phyloP scores from a whole-genome alignment of 139 green algal species.

The Ettlia oleoabundans region DNA sequence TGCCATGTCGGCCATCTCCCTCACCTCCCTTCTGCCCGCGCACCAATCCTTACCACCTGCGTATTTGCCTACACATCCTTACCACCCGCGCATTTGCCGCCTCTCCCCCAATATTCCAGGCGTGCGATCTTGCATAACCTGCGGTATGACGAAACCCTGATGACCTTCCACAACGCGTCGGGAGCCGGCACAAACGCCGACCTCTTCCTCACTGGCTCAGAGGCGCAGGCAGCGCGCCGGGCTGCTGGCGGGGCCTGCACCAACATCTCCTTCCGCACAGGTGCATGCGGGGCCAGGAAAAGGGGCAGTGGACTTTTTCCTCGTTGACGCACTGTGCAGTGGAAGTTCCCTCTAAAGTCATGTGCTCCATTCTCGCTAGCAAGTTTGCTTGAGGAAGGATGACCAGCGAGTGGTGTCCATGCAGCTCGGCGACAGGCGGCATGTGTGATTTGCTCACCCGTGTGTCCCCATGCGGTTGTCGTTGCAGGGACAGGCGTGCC shows the following conservation, averaged over 20 bases:
- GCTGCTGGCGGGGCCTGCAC: slow-evolving; percentile 49
- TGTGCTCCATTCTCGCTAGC: too few relatives aligned
- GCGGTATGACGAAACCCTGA: slow-evolving; percentile 67
- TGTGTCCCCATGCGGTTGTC: too few relatives aligned
- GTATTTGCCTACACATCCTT: neutral
- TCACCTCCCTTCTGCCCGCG: too few relatives aligned
- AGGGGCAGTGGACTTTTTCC: too few relatives aligned
- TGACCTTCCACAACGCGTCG: slow-evolving; percentile 72
- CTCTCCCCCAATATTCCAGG: slow-evolving; percentile 34
- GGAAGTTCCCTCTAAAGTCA: too few relatives aligned
- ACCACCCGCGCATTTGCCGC: neutral
- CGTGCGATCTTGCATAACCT: slow-evolving; percentile 89
- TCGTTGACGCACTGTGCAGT: too few relatives aligned
- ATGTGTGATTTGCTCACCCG: too few relatives aligned
- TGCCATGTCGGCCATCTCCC: neutral
- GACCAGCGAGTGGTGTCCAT: too few relatives aligned
- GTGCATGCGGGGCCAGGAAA: too few relatives aligned
- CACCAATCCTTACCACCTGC: neutral
- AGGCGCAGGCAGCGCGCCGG: slow-evolving; percentile 17
- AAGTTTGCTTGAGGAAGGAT: too few relatives aligned
- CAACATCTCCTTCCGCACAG: slow-evolving; percentile 67
- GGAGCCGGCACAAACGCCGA: slow-evolving; percentile 58
- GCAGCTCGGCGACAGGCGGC: too few relatives aligned
- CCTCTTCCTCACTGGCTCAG: slow-evolving; percentile 26
- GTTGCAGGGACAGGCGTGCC: slow-evolving; percentile 64